These are phyloP conservation scores for Bryoerythrophyllum caledonicum DNA, from an alignment of 225 moss, liverwort and hornwort genomes.

Conservation along the genomic window DNA sequence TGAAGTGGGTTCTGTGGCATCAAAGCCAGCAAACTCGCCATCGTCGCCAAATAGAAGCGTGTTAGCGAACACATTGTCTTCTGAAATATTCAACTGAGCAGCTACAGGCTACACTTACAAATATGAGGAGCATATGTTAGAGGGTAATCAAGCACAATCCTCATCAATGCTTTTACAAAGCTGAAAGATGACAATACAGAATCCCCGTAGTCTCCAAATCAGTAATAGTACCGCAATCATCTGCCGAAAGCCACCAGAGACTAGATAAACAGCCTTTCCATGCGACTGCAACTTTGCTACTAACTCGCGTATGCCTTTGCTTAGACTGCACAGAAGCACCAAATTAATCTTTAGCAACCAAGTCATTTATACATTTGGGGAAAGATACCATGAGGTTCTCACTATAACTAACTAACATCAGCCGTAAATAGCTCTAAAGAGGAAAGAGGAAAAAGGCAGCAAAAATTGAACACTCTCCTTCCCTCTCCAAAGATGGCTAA, in stretches of 20 bases:
- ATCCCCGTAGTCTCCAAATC: not conserved
- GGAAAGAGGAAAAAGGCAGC: too few relatives aligned
- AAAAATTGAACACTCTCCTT: too few relatives aligned
- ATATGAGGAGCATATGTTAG: not conserved
- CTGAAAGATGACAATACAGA: not conserved
- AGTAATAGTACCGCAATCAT: constrained; percentile 62
- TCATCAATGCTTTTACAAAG: constrained; percentile 3
- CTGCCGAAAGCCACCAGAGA: constrained; percentile 82
- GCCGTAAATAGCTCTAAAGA: too few relatives aligned
- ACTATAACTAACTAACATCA: too few relatives aligned
- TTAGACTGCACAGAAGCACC: constrained; percentile 41
- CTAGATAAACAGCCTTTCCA: constrained; percentile 71
- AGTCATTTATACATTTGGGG: too few relatives aligned
- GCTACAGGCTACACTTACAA: constrained; percentile 61
- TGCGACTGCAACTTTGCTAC: constrained; percentile 50
- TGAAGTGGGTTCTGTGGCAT: constrained; percentile 66
- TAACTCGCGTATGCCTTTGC: constrained; percentile 59
- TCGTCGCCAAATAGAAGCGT: constrained; percentile 55
- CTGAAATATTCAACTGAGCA: constrained; percentile 50
- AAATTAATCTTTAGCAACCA: not conserved
- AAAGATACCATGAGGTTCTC: too few relatives aligned
- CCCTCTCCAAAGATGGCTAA: too few relatives aligned
- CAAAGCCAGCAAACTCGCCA: constrained; percentile 74
- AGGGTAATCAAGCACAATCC: not conserved
- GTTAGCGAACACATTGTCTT: constrained; percentile 67